These are phyloP conservation scores for Trichosporon sp. DNA, from an alignment of 1,284 basidiomycete genomes.

Conservation along the genomic window DNA sequence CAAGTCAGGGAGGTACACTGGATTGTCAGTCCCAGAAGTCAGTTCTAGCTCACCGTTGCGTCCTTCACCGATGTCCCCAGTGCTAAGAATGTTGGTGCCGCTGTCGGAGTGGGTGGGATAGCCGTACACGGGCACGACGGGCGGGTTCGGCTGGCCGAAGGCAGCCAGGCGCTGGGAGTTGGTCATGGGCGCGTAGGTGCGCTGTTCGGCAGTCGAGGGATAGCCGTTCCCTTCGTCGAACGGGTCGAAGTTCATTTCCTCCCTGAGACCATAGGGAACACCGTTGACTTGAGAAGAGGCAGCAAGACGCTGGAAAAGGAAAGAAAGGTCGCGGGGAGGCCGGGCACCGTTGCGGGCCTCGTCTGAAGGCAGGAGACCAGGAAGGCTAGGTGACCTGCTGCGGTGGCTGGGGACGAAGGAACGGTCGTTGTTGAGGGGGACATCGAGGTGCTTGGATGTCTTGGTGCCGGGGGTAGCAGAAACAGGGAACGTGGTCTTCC, in stretches of 20 bases:
- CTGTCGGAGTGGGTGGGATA: neutral
- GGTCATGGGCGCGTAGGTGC: neutral
- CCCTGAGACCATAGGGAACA: neutral
- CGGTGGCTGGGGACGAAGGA: slow-evolving; percentile 4
- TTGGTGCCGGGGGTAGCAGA: neutral
- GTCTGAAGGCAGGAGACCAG: slow-evolving; percentile 13
- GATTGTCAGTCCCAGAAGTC: neutral
- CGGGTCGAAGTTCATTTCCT: neutral
- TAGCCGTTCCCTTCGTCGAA: neutral
- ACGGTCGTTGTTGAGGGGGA: neutral
- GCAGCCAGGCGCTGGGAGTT: neutral
- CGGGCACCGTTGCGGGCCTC: neutral
- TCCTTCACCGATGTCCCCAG: slow-evolving; percentile 20
- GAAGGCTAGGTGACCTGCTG: slow-evolving; percentile 20
- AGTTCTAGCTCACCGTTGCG: slow-evolving; percentile 30
- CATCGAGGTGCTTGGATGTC: neutral
- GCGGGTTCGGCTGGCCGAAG: neutral
- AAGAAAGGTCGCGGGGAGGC: slow-evolving; percentile 5
- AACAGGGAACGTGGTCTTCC: slow-evolving; percentile 11
- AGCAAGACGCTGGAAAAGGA: neutral
- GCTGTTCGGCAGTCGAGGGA: neutral
- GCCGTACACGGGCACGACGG: neutral
- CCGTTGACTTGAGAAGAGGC: neutral
- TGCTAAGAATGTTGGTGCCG: neutral
- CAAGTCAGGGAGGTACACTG: slow-evolving; percentile 35